Evolutionary conservation across 305 asterid genomes (phyloP).

Genomic region (Solanum hybrid): DNA sequence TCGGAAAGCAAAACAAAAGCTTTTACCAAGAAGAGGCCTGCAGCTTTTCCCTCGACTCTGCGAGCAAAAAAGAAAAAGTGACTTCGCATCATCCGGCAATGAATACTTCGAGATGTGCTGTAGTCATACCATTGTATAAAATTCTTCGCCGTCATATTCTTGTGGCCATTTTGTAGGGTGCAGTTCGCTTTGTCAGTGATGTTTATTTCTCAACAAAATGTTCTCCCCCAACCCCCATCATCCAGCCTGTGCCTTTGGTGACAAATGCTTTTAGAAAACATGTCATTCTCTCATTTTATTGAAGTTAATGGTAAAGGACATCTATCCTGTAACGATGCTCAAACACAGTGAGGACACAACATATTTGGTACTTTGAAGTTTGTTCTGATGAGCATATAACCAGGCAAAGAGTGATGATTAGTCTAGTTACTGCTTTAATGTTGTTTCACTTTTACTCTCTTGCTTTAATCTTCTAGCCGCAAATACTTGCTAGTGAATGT

Average conservation of each 20-base stretch:
- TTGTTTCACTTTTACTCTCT: background rate
- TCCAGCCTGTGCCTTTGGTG: background rate
- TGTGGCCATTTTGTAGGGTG: background rate
- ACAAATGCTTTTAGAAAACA: background rate
- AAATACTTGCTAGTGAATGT: background rate
- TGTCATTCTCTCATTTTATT: background rate
- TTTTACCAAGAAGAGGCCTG: slow-evolving; percentile 58
- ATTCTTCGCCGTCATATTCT: background rate
- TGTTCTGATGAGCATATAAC: background rate
- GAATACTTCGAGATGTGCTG: background rate
- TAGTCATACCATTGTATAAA: background rate
- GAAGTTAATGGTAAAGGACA: background rate
- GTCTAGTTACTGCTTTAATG: background rate
- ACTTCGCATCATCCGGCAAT: background rate
- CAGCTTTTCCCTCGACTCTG: slow-evolving; percentile 7
- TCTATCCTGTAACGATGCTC: background rate
- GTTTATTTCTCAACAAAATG: background rate
- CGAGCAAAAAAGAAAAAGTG: slow-evolving; percentile 34
- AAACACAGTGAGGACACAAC: background rate
- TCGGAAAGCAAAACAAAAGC: slow-evolving; percentile 52
- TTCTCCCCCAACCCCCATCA: background rate
- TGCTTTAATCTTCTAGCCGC: background rate
- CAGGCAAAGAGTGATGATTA: background rate
- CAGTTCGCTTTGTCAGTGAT: background rate
- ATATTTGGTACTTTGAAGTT: background rate